These are phyloP conservation scores for Saccharomyces kudriavzevii DNA, from an alignment of 805 yeast genomes.

Conservation along the genomic window DNA sequence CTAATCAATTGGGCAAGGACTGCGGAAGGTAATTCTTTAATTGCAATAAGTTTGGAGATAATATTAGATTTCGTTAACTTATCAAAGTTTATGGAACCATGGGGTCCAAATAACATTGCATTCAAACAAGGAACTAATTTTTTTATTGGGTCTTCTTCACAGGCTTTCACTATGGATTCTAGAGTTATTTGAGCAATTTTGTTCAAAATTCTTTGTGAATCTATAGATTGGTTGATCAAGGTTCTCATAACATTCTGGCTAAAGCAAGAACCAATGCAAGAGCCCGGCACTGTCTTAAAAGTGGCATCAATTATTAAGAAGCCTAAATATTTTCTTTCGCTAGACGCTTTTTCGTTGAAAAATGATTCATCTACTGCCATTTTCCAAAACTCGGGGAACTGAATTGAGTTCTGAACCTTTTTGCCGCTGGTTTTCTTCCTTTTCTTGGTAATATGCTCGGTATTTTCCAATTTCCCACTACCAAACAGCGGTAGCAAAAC, in stretches of 20 bases:
- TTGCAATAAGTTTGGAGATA: slow-evolving; percentile 36
- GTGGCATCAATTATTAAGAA: slow-evolving; percentile 59
- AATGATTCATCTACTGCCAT: slow-evolving; percentile 70
- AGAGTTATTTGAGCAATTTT: slow-evolving; percentile 54
- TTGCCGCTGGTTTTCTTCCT: slow-evolving; percentile 32
- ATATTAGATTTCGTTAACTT: slow-evolving; percentile 66
- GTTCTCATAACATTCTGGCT: slow-evolving; percentile 64
- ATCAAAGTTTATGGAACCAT: slow-evolving; percentile 67
- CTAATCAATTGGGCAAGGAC: slow-evolving; percentile 21
- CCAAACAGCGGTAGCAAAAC: slow-evolving; percentile 42
- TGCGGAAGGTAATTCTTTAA: slow-evolving; percentile 8
- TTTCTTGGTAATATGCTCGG: slow-evolving; percentile 31
- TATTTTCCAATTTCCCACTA: slow-evolving; percentile 7
- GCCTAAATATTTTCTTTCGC: slow-evolving; percentile 83
- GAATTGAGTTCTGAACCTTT: slow-evolving; percentile 25
- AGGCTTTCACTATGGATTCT: slow-evolving; percentile 34
- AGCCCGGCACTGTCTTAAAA: slow-evolving; percentile 26
- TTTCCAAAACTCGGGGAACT: slow-evolving; percentile 67
- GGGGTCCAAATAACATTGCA: slow-evolving; percentile 35
- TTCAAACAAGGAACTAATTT: slow-evolving; percentile 29
- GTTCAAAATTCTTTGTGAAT: slow-evolving; percentile 55
- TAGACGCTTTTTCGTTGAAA: slow-evolving; percentile 68
- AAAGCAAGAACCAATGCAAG: slow-evolving; percentile 32
- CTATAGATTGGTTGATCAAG: slow-evolving; percentile 67
- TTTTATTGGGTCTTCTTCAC: slow-evolving; percentile 30